These are phyloP conservation scores for Quercus parvula DNA, from an alignment of 306 rosid species.

Conservation along the genomic window DNA sequence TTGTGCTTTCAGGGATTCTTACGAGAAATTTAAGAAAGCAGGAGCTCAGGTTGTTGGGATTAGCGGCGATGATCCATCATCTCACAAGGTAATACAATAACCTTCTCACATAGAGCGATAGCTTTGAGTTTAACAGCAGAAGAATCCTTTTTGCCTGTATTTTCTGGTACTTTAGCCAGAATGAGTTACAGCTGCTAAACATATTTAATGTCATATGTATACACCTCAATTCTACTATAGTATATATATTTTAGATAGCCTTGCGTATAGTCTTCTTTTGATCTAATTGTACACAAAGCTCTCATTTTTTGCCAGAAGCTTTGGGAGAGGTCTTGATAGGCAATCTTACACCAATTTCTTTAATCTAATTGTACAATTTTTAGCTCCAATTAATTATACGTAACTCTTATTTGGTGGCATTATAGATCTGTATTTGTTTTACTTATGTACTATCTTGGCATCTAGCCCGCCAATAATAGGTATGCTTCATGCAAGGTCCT, in stretches of 20 bases:
- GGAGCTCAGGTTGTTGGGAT: slow-evolving; percentile 93
- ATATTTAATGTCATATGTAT: background rate
- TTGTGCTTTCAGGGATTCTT: slow-evolving; percentile 98
- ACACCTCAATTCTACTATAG: background rate
- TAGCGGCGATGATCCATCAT: slow-evolving; percentile 78
- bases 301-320: too few relatives aligned
- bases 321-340: too few relatives aligned
- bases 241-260: background rate
- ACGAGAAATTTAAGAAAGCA: slow-evolving; percentile 96
- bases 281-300: background rate
- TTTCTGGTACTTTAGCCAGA: background rate
- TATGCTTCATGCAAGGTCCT: background rate
- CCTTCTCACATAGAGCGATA: background rate
- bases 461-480: background rate
- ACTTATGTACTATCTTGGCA: background rate
- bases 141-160: too few relatives aligned
- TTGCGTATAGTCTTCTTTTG: background rate
- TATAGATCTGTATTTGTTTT: background rate
- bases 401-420: background rate
- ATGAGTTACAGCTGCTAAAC: background rate
- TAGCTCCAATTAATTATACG: too few relatives aligned
- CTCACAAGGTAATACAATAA: slow-evolving; percentile 76
- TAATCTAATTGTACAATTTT: background rate
- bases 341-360: background rate
- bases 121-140: background rate